phyloP scores from a whole-genome alignment of 768 basidiomycete species.

The Amanita inopinata region DNA sequence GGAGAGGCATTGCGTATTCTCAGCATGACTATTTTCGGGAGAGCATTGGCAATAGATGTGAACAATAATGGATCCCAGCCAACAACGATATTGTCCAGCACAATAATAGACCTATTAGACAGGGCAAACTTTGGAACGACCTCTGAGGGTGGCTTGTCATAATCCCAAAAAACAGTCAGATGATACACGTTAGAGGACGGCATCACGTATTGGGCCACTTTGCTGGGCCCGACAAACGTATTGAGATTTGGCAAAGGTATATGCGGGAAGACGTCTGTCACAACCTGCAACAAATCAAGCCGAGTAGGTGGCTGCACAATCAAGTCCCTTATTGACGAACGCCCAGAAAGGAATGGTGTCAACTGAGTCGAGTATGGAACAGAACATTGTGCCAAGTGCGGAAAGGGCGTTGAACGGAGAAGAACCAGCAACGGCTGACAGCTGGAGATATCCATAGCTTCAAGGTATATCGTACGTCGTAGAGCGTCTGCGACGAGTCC shows the following conservation, averaged over 20 bases:
- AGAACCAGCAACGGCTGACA: constrained; percentile 6
- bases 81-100: constrained; percentile 12
- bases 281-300: neutral
- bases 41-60: constrained; percentile 6
- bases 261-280: neutral
- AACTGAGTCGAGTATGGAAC: constrained; percentile 10
- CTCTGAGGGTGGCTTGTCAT: constrained; percentile 1
- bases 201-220: constrained; percentile 10
- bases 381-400: constrained; percentile 9
- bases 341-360: constrained; percentile 9
- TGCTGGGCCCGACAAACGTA: constrained; percentile 11
- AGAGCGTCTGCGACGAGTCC: constrained; percentile 10
- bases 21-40: constrained; percentile 11
- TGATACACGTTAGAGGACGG: constrained; percentile 10
- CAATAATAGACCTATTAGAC: constrained; percentile 6
- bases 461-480: constrained; percentile 4
- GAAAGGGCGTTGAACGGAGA: constrained; percentile 5
- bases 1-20: constrained; percentile 10
- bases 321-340: constrained; percentile 5
- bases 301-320: constrained; percentile 10
- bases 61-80: constrained; percentile 11
- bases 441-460: constrained; percentile 10
- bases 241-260: constrained; percentile 8
- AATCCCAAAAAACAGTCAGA: constrained; percentile 13
- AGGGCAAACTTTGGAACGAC: constrained; percentile 2